Evolutionary conservation across 352 stramenopile species (phyloP).

Genomic region (Plasmopara halstedii): DNA sequence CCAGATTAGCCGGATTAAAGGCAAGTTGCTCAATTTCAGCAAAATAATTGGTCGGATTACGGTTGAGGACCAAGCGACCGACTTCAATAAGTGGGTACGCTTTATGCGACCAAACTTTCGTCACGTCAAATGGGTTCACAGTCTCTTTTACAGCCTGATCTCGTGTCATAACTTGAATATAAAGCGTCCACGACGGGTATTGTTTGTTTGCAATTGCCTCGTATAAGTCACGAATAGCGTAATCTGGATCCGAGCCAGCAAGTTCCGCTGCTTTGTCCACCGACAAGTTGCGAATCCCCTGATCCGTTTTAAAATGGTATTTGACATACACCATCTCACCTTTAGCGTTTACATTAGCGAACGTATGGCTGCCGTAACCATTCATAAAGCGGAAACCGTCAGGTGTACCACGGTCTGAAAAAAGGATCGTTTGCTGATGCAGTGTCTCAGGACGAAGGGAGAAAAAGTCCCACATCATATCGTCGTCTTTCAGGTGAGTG

Average conservation of each 20-base stretch:
- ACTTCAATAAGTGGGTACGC: constrained; percentile 84
- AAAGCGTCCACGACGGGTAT: constrained; percentile 84
- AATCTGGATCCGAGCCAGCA: constrained; percentile 74
- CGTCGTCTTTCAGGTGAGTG: constrained; percentile 77
- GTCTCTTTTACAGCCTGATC: constrained; percentile 44
- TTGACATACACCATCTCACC: constrained; percentile 84
- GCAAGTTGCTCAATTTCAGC: constrained; percentile 90
- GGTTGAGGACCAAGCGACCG: constrained; percentile 84
- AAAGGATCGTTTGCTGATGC: constrained; percentile 87
- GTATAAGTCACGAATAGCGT: constrained; percentile 88
- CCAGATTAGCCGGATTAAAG: constrained; percentile 87
- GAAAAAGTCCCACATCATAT: constrained; percentile 92
- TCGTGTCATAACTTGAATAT: constrained; percentile 88
- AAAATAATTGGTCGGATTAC: constrained; percentile 91
- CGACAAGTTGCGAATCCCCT: constrained; percentile 83
- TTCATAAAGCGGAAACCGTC: constrained; percentile 89
- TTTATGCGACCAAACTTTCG: constrained; percentile 88
- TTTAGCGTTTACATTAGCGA: constrained; percentile 82
- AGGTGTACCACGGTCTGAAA: constrained; percentile 83
- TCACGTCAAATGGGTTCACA: constrained; percentile 91
- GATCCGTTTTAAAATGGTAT: constrained; percentile 91
- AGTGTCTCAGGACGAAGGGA: constrained; percentile 87
- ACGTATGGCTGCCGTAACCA: constrained; percentile 89
- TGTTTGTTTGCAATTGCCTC: constrained; percentile 79
- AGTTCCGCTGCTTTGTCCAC: constrained; percentile 71